These are phyloP conservation scores for Alternaria gansuensis DNA, from an alignment of 2,329 filamentous ascomycete species.

Conservation along the genomic window DNA sequence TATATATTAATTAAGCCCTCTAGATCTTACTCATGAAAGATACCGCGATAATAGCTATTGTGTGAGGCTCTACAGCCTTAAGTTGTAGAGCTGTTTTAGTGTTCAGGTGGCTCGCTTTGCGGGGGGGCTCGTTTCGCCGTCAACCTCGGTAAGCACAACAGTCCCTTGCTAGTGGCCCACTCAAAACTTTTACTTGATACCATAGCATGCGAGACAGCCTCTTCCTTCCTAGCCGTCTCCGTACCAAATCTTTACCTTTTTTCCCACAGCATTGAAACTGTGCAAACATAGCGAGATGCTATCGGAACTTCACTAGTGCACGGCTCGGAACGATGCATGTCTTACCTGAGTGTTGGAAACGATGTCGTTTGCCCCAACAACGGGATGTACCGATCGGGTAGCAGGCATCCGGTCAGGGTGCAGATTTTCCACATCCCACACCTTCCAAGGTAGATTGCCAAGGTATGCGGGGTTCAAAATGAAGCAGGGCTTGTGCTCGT, in stretches of 20 bases:
- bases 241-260: background rate
- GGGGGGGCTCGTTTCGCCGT: too few relatives aligned
- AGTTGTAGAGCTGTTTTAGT: too few relatives aligned
- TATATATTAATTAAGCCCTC: too few relatives aligned
- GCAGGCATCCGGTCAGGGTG: background rate
- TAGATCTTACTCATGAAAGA: too few relatives aligned
- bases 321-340: slow-evolving; percentile 10
- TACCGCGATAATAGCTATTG: too few relatives aligned
- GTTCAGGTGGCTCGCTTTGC: too few relatives aligned
- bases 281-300: background rate
- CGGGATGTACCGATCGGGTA: slow-evolving; percentile 1
- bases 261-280: background rate
- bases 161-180: slow-evolving; percentile 6
- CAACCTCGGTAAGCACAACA: too few relatives aligned
- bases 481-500: background rate
- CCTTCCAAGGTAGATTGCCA: background rate
- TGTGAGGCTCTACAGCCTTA: too few relatives aligned
- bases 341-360: slow-evolving; percentile 1
- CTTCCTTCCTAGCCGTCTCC: background rate
- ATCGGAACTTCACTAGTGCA: slow-evolving; percentile 3
- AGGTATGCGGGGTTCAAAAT: background rate
- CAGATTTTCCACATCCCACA: background rate
- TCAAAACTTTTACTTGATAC: background rate
- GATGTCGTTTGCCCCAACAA: background rate
- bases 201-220: background rate